Percentiles rank a stretch among this genome's conserved stretches.
These are phyloP conservation scores for Scutellaria barbata DNA, from an alignment of 257 asterid genomes.

Conservation along the genomic window DNA sequence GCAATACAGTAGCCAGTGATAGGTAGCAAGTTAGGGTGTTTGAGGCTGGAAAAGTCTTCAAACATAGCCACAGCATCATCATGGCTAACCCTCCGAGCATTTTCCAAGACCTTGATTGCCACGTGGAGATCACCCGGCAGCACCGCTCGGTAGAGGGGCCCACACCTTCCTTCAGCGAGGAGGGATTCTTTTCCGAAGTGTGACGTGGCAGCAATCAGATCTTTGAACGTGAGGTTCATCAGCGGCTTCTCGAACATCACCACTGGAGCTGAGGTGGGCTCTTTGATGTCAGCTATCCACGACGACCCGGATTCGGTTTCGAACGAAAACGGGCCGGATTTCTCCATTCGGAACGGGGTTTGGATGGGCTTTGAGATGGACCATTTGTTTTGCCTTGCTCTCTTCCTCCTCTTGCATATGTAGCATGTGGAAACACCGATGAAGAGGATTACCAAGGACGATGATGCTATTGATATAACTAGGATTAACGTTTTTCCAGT, in stretches of 20 bases:
- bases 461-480: conserved; percentile 45
- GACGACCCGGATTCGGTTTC: conserved; percentile 94
- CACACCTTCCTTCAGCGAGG: conserved; percentile 81
- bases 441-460: conserved; percentile 38
- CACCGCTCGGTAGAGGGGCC: conserved; percentile 92
- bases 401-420: conserved; percentile 55
- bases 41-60: conserved; percentile 70
- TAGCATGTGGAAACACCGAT: conserved; percentile 32
- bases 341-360: conserved; percentile 65
- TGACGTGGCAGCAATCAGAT: conserved; percentile 84
- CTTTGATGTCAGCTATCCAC: conserved; percentile 90
- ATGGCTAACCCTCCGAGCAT: conserved; percentile 55
- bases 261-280: conserved; percentile 87
- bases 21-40: conserved; percentile 81
- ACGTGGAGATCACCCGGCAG: conserved; percentile 95
- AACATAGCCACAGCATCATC: conserved; percentile 76
- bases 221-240: conserved; percentile 91
- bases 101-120: conserved; percentile 90
- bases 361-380: conserved; percentile 81
- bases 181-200: conserved; percentile 91
- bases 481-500: conserved; percentile 38
- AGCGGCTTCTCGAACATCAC: conserved; percentile 96
- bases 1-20: conserved; percentile 92
- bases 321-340: conserved; percentile 90
- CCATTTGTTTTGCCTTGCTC: conserved; percentile 67